Evolutionary conservation across 768 basidiomycete genomes (phyloP).

Genomic region (Boletus tomentosulus): DNA sequence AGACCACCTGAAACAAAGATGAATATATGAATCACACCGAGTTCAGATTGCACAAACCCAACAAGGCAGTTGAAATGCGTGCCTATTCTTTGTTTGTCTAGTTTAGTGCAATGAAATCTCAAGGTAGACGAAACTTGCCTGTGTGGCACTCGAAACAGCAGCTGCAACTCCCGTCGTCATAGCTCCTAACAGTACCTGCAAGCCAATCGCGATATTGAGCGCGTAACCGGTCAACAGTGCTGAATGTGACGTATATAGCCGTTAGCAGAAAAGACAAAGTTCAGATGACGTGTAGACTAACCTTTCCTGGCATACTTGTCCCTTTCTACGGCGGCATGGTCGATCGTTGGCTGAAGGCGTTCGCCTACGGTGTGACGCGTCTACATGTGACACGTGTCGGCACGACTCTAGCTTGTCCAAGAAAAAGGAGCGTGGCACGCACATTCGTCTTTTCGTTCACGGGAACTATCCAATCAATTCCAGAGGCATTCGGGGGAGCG

Average conservation of each 20-base stretch:
- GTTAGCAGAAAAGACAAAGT: conserved; percentile 4
- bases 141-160: conserved; percentile 35
- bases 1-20: conserved; percentile 44
- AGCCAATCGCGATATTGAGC: conserved; percentile 49
- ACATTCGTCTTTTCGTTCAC: conserved; percentile 18
- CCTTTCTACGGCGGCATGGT: conserved; percentile 42
- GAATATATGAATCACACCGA: background rate
- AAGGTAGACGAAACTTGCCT: conserved; percentile 32
- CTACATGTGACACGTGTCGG: background rate
- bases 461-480: conserved; percentile 28
- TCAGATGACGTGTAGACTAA: no score
- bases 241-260: conserved; percentile 6
- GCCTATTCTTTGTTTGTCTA: conserved; percentile 20
- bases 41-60: conserved; percentile 29
- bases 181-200: conserved; percentile 63
- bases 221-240: conserved; percentile 31
- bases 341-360: conserved; percentile 52
- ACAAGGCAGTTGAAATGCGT: conserved; percentile 37
- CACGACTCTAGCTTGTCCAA: background rate
- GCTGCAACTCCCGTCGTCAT: conserved; percentile 65
- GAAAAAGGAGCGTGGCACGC: background rate
- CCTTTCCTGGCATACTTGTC: conserved; percentile 47
- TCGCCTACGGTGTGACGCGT: conserved; percentile 43
- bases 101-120: no score
- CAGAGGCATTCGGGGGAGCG: background rate